Conservation (phyloP, 768 basidiomycete species). For the Mycena rosella region DNA sequence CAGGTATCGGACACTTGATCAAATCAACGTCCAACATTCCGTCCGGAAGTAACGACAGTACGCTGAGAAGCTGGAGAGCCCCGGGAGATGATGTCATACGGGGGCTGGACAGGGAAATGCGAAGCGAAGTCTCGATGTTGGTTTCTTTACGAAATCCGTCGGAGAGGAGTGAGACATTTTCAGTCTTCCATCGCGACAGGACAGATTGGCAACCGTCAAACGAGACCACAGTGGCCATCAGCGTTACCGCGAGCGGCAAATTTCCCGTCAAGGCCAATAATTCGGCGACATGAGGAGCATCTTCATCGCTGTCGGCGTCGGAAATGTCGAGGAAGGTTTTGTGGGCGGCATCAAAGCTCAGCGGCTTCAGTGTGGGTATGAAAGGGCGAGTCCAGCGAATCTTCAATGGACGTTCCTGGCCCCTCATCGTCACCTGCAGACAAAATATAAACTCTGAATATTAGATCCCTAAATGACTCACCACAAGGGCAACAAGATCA, state of each 20-base stretch:
- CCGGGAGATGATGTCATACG: background rate
- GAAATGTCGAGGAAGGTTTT: conserved; percentile 15
- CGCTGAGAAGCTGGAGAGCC: background rate
- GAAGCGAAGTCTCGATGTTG: background rate
- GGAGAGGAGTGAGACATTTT: background rate
- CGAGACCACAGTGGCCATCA: background rate
- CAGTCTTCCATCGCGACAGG: background rate
- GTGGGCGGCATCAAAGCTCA: conserved; percentile 8
- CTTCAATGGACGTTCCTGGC: conserved; percentile 11
- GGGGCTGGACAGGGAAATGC: background rate
- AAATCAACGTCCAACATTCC: background rate
- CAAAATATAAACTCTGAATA: background rate
- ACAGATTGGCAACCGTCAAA: background rate
- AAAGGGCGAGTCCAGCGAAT: conserved; percentile 24
- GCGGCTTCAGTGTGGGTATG: background rate
- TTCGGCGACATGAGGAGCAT: background rate
- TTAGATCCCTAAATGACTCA: background rate
- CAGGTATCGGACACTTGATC: background rate
- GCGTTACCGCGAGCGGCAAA: background rate
- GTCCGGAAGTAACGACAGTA: background rate
- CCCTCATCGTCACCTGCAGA: conserved; percentile 16
- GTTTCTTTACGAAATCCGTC: background rate
- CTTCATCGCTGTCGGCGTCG: conserved; percentile 2
- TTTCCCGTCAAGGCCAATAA: background rate
- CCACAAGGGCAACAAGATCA: conserved; percentile 6